phyloP scores from a whole-genome alignment of 495 filamentous ascomycete genomes.

The Penicillium chermesinum region DNA sequence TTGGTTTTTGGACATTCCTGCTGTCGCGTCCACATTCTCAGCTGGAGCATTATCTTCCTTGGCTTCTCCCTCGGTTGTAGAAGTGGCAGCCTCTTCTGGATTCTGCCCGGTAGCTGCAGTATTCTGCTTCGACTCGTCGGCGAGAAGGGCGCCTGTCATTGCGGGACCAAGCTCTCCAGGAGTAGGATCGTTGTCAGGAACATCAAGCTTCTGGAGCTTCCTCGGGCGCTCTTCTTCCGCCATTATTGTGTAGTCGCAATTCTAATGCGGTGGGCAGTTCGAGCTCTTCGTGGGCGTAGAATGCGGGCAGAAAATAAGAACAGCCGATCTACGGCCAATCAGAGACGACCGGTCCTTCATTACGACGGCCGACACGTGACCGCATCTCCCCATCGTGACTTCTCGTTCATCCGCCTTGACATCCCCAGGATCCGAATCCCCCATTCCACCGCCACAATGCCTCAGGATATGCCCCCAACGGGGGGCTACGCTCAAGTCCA shows the following conservation, averaged over 20 bases:
- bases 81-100: neutral
- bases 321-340: slow-evolving; percentile 26
- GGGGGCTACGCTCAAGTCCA: slow-evolving; percentile 95
- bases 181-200: slow-evolving; percentile 16
- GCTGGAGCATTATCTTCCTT: neutral
- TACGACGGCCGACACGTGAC: slow-evolving; percentile 37
- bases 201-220: slow-evolving; percentile 46
- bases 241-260: slow-evolving; percentile 29
- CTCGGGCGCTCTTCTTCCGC: slow-evolving; percentile 49
- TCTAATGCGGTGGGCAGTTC: slow-evolving; percentile 9
- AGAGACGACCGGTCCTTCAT: slow-evolving; percentile 25
- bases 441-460: slow-evolving; percentile 38
- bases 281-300: slow-evolving; percentile 8
- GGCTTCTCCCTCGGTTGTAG: slow-evolving; percentile 2
- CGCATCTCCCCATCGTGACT: slow-evolving; percentile 24
- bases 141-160: slow-evolving; percentile 31
- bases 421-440: slow-evolving; percentile 8
- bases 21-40: slow-evolving; percentile 15
- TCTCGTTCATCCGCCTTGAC: slow-evolving; percentile 25
- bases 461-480: slow-evolving; percentile 83
- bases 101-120: neutral
- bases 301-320: slow-evolving; percentile 16
- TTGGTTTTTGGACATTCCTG: slow-evolving; percentile 70
- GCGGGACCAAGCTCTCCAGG: slow-evolving; percentile 21
- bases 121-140: neutral